These are phyloP conservation scores for Beverwykella pulmonaria DNA, from an alignment of 495 filamentous ascomycete species.

Conservation along the genomic window DNA sequence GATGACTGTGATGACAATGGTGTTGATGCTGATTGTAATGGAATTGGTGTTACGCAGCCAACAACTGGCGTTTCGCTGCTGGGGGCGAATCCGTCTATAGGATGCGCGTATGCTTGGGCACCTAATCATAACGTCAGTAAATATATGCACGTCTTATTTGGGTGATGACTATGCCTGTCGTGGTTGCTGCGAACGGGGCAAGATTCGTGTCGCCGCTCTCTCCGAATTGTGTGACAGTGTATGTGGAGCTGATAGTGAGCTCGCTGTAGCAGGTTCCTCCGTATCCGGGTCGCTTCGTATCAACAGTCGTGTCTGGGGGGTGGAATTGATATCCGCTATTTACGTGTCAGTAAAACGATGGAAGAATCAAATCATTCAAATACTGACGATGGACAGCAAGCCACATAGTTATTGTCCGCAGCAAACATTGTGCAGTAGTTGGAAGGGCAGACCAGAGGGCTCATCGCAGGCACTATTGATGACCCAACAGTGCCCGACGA, in stretches of 20 bases:
- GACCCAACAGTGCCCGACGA: constrained; percentile 8
- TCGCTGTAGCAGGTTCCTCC: constrained; percentile 28
- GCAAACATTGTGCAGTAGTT: constrained; percentile 27
- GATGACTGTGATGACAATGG: neutral
- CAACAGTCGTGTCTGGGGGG: constrained; percentile 8
- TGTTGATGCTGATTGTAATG: neutral
- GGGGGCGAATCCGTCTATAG: constrained; percentile 22
- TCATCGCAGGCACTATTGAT: constrained; percentile 26
- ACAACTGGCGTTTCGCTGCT: neutral
- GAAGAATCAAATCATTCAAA: neutral
- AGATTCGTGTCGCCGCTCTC: neutral
- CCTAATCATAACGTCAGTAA: neutral
- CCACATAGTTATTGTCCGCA: constrained; percentile 20
- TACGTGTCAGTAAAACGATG: neutral
- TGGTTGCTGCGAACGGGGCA: neutral
- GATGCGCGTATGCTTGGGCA: constrained; percentile 27
- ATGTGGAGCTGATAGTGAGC: constrained; percentile 12
- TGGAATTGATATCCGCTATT: constrained; percentile 18
- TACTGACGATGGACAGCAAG: constrained; percentile 29
- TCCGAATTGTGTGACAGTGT: constrained; percentile 15
- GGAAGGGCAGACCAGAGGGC: constrained; percentile 17
- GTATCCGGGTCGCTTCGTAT: constrained; percentile 23
- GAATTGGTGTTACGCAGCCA: constrained; percentile 2
- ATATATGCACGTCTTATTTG: neutral
- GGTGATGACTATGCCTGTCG: neutral